Base-by-base conservation (phyloP, 805 yeast species). In the Debaryomyces castellii region DNA sequence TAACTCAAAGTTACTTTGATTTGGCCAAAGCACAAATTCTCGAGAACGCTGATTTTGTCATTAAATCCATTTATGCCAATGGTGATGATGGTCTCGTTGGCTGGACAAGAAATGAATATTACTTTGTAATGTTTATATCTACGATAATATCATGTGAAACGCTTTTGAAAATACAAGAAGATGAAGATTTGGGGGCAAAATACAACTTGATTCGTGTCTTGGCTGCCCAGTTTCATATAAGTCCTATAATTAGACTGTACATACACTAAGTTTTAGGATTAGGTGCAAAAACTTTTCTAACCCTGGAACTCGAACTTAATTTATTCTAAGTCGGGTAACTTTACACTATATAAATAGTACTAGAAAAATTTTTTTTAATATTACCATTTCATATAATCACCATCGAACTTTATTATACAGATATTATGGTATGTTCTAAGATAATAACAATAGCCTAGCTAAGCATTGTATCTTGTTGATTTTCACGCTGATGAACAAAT, bases 401-500 rank as follows among this genome's bases (percentile, higher is more conserved):
- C 12, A 3, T 30, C 12, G 10, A 30, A 16, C 6, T 14, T 30
- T 5, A 30, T 8, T 6, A 14, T 2, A 30, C 5, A 30, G 34
- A 6, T 7, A 30, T 30, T 30, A 30, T 30, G 34, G 34, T 30
- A 30, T 9, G 34, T 30, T n/a, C n/a, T 30, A 14, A 30, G 4
- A 14, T 30, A 3, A 14, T 3, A 30, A 9, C 11, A 30, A 14
- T 14, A 7, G 34, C 5, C 5, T 25, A 25, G 12, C 20, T 30
- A 16, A 7, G 8, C 38, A 20, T 35, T 35, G 5, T 11, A 35
- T 12, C 14, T 35, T 20, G 24, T 35, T 35, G 24, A 11, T 20
- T 35, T 36, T 37, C 20, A 22, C 40, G 20, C 40, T 65, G 72
- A 68, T 67, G 72, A 67, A 65, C 54, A 49, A 50, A 51, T 53